Evolutionary conservation across 805 yeast species (phyloP), one percentile per base, ranked within the genome.

Genomic region (Yamadazyma ubonensis): DNA sequence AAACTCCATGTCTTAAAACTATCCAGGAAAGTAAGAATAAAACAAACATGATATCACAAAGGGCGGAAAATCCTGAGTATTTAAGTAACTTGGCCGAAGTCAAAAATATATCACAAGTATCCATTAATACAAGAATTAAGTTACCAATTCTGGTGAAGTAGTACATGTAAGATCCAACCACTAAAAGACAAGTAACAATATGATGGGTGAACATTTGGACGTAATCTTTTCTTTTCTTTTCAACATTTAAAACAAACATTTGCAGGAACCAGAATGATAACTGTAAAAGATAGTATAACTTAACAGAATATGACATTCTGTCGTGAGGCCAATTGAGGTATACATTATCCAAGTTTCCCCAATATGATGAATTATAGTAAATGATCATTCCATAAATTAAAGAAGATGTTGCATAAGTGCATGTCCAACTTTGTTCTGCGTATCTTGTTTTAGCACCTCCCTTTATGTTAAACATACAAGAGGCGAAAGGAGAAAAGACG

Each of bases 151-250:
- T 73, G 23, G 82, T 77, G 61, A 81, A 84, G 61, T 84, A 81
- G 57, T 78, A 79, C 54, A 67, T 70, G 59, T 88, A 89, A 1
- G 93, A 83, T 2, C 93, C 91, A 9, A 73, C 57, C 19, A 84
- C 73, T 40, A 89, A 71, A 16, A 68, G 51, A 51, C 81, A 73
- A 0, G 97, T 89, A 41, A 90, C 81, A 41, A 90, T 79, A 61
- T 89, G 97, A 59, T 89, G 97, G 33, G 81, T 65, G 54, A 88
- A 78, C 97, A 89, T 89, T 62, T 89, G 96, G 50, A 63, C 60
- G 57, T 86, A 81, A 58, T 89, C 97, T 57, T 87, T 87, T 46
- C 97, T 76, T 46, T 73, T 76, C 44, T 77, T 81, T 61, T 89
- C 97, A 37, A 88, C 62, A 61, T 87, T 79, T 44, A 90, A 68